These are phyloP conservation scores for Saccharomycopsis sp. DNA, from an alignment of 805 yeast species.

Conservation along the genomic window DNA sequence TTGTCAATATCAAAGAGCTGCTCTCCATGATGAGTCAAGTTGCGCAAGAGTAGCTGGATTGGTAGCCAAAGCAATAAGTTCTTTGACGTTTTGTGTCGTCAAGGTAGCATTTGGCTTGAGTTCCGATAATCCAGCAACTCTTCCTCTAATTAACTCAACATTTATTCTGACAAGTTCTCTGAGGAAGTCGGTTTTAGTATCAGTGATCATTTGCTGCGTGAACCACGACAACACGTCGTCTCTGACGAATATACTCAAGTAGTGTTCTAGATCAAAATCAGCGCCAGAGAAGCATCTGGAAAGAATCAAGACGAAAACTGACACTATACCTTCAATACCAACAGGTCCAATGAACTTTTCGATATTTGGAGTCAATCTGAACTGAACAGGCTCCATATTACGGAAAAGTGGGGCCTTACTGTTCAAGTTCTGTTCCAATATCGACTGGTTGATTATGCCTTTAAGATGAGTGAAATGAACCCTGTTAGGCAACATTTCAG, in stretches of 20 bases:
- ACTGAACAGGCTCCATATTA: conserved; percentile 92
- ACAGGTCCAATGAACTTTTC: conserved; percentile 91
- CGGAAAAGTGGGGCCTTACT: conserved; percentile 65
- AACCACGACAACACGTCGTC: conserved; percentile 95
- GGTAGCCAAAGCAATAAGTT: conserved; percentile 88
- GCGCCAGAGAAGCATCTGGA: conserved; percentile 87
- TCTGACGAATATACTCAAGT: conserved; percentile 82
- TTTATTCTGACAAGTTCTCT: conserved; percentile 83
- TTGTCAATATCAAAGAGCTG: conserved; percentile 20
- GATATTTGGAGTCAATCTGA: conserved; percentile 91
- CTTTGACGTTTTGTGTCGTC: conserved; percentile 84
- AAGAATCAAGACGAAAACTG: conserved; percentile 76
- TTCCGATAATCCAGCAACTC: conserved; percentile 39
- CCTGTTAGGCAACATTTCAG: conserved; percentile 84
- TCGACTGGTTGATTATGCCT: conserved; percentile 14
- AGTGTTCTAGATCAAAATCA: conserved; percentile 85
- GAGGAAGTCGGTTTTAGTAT: conserved; percentile 58
- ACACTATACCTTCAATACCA: conserved; percentile 82
- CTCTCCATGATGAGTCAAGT: conserved; percentile 79
- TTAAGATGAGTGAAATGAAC: conserved; percentile 35
- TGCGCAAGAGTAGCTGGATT: conserved; percentile 90
- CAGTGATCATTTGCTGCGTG: conserved; percentile 45
- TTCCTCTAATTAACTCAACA: conserved; percentile 76
- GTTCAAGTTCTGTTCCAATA: conserved; percentile 2
- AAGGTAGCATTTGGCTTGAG: conserved; percentile 37